Base-by-base conservation (phyloP, 176 grass and related monocot genomes). In the Triticum timopheevii region DNA sequence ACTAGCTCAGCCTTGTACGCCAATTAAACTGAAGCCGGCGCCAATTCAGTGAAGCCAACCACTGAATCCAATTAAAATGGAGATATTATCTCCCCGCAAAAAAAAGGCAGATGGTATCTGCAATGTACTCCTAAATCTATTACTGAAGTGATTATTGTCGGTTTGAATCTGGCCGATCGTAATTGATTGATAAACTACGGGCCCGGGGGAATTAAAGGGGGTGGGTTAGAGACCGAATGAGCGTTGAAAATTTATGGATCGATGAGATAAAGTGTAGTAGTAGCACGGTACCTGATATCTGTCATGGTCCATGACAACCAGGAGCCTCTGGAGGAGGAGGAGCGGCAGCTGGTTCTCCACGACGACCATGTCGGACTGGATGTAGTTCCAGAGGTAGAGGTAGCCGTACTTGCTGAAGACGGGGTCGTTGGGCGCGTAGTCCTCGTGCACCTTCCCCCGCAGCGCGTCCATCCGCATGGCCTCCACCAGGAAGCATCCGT, bases 401-500 rank as follows among this genome's bases (percentile, higher is more conserved):
- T 69, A 42, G 7, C 89, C 73, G 7, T 90, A 80, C 47, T 23
- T 74, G 68, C 91, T 87, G 13, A 92, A 95, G 24, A 95, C 54
- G 7, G 90, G 93, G 34, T 95, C 93, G 13, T 90, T 83, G 31
- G 11, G 0, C 6, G 82, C 82, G 19, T 93, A 90, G n/a, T 84
- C 91, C 10, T 80, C 40, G 4, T 81, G 30, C 8, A 45, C 78
- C n/a, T 64, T 42, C 2, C 35, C 76, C 0, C 34, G 54, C 3
- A 38, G 50, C 7, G 34, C 33, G 35, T 24, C 0, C 20, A 22
- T 44, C 65, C 33, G 66, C 44, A 86, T 76, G 2, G 74, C 27
- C 80, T 93, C 90, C n/a, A 92, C 22, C 86, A 95, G 62, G 90
- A 91, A 95, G 80, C 88, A 92, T 3, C 82, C 93, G 8, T 95